Evolutionary conservation across 768 basidiomycete genomes (phyloP).

Genomic region (Boletus rubroflammeus): DNA sequence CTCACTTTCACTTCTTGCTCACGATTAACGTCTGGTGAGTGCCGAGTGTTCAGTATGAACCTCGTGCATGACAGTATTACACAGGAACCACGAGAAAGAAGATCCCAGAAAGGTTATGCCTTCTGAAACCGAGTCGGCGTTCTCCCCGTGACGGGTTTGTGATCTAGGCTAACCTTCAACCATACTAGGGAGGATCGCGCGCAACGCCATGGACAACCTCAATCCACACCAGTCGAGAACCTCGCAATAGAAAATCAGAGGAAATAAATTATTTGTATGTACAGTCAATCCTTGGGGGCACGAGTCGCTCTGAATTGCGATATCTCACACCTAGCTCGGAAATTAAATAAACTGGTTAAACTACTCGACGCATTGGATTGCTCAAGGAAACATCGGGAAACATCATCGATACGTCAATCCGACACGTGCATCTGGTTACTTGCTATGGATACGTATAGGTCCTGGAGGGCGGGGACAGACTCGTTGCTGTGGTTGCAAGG

Average conservation of each 20-base stretch:
- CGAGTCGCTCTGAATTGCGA: not conserved
- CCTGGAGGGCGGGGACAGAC: not conserved
- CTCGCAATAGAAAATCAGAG: not conserved
- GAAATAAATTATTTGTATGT: not conserved
- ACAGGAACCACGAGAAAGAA: not conserved
- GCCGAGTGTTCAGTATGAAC: not conserved
- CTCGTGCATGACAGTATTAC: not conserved
- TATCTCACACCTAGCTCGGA: not conserved
- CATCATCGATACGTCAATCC: not conserved
- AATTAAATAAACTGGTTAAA: not conserved
- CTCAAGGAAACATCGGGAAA: not conserved
- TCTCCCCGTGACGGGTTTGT: too few species aligned
- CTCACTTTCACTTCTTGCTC: constrained; percentile 5
- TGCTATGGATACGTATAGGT: not conserved
- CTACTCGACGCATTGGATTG: not conserved
- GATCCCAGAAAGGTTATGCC: not conserved
- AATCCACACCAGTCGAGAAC: too few species aligned
- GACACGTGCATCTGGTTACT: not conserved
- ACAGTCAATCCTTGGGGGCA: not conserved
- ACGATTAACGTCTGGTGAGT: not conserved
- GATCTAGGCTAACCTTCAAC: too few species aligned
- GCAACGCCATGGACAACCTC: not conserved
- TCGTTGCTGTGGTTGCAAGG: not conserved
- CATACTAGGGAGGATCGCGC: not conserved
- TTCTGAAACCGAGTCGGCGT: not conserved